These are phyloP conservation scores for Mucor irregularis DNA, from an alignment of 371 early-diverging fungal genomes.

Conservation along the genomic window DNA sequence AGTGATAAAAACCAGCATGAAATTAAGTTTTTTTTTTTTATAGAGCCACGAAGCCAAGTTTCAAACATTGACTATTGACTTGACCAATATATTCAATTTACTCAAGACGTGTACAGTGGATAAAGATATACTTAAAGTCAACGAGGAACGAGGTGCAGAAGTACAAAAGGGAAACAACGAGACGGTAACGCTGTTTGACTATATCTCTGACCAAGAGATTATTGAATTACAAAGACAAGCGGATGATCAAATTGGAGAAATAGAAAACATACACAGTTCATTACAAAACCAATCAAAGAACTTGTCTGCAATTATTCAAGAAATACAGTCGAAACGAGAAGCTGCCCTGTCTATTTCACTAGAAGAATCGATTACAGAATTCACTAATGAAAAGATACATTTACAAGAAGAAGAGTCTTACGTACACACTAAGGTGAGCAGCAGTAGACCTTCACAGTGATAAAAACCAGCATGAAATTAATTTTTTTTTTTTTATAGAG, in stretches of 20 bases:
- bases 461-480: background rate
- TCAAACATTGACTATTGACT: constrained; percentile 36
- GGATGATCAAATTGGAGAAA: constrained; percentile 48
- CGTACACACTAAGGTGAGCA: constrained; percentile 32
- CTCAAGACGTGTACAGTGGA: constrained; percentile 39
- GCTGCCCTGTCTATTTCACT: constrained; percentile 27
- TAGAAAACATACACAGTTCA: too few relatives aligned
- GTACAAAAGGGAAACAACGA: background rate
- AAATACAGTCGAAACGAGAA: constrained; percentile 28
- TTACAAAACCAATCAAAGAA: constrained; percentile 28
- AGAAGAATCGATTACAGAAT: constrained; percentile 25
- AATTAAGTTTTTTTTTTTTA: background rate
- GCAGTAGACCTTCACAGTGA: background rate
- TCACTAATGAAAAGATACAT: constrained; percentile 32
- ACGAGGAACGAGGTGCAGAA: constrained; percentile 11
- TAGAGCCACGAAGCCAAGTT: constrained; percentile 42
- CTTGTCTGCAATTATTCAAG: constrained; percentile 23
- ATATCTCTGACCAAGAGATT: constrained; percentile 51
- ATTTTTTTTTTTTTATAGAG: constrained; percentile 22
- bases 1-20: background rate
- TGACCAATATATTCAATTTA: constrained; percentile 37
- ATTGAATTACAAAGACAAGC: constrained; percentile 46
- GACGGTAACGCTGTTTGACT: constrained; percentile 36
- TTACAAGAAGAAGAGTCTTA: constrained; percentile 44
- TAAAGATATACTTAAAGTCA: constrained; percentile 37